These are phyloP conservation scores for Trametes cinnabarina DNA, from an alignment of 768 basidiomycete species.

Conservation along the genomic window DNA sequence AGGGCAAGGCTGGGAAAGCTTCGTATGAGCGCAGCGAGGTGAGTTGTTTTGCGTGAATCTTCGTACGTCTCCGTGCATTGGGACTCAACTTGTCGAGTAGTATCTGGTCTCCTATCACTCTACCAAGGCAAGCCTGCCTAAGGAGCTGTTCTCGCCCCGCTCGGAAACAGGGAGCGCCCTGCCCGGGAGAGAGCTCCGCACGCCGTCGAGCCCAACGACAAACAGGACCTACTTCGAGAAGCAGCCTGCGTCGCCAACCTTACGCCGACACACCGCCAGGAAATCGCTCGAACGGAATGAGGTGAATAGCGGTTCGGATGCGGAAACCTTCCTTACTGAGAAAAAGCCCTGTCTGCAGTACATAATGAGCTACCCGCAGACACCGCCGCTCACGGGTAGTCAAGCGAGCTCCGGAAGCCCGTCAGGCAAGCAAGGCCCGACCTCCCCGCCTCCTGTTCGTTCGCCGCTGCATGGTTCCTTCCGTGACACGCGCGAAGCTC, in stretches of 20 bases:
- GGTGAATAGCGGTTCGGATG: constrained; percentile 16
- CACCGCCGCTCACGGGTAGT: constrained; percentile 28
- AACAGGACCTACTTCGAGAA: constrained; percentile 7
- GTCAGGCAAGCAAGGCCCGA: not conserved
- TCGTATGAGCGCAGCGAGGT: constrained; percentile 33
- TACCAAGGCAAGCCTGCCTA: constrained; percentile 10
- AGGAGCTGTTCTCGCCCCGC: constrained; percentile 16
- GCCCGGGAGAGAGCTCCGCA: not conserved
- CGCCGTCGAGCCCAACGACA: constrained; percentile 17
- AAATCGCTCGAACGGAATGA: constrained; percentile 29
- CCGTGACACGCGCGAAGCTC: constrained; percentile 10
- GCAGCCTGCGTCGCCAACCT: constrained; percentile 18
- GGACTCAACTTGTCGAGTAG: constrained; percentile 6
- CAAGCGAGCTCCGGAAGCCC: constrained; percentile 22
- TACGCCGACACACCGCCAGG: constrained; percentile 18
- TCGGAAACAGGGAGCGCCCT: constrained; percentile 17
- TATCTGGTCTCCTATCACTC: constrained; percentile 30
- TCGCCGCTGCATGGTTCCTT: constrained; percentile 21
- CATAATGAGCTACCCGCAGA: constrained; percentile 27
- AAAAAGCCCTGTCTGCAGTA: constrained; percentile 13
- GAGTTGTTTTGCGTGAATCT: not conserved
- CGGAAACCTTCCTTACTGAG: not conserved
- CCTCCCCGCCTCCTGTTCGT: not conserved
- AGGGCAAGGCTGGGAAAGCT: constrained; percentile 1
- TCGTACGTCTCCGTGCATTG: too few relatives aligned